phyloP scores from a whole-genome alignment of 345 rosid species.

The Diplotaxis tenuifolia region DNA sequence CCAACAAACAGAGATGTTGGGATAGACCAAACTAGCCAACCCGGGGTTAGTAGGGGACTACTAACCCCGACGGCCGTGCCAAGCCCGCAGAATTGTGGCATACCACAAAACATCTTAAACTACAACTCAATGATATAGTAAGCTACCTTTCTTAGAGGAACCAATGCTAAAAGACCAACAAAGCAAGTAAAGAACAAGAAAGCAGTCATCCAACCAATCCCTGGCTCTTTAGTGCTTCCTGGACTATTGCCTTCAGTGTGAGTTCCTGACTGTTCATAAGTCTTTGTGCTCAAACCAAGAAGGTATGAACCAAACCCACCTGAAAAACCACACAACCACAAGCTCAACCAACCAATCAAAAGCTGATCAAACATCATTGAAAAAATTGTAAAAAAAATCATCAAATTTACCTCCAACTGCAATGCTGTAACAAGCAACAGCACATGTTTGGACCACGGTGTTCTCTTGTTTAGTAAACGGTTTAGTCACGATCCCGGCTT shows the following conservation, averaged over 20 bases:
- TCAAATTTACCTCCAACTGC: slow-evolving; percentile 69
- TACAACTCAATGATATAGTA: background rate
- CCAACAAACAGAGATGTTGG: background rate
- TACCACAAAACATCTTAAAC: background rate
- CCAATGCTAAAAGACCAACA: slow-evolving; percentile 82
- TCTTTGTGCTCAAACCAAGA: slow-evolving; percentile 64
- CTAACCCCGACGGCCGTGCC: background rate
- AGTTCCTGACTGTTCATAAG: slow-evolving; percentile 70
- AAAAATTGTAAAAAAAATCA: background rate
- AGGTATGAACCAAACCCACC: slow-evolving; percentile 97
- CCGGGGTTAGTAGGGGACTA: background rate
- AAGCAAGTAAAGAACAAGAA: slow-evolving; percentile 75
- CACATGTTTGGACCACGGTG: slow-evolving; percentile 88
- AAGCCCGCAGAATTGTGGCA: background rate
- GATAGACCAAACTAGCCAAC: background rate
- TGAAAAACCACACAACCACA: slow-evolving; percentile 31
- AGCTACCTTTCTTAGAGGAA: slow-evolving; percentile 84
- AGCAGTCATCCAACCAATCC: slow-evolving; percentile 81
- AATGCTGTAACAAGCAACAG: slow-evolving; percentile 91
- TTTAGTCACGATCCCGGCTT: slow-evolving; percentile 54
- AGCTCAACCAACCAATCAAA: background rate
- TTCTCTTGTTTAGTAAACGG: slow-evolving; percentile 93
- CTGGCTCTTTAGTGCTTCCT: slow-evolving; percentile 71
- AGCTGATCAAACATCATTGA: background rate
- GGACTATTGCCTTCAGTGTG: slow-evolving; percentile 66